Percentiles rank a stretch among this genome's conserved stretches.
Evolutionary conservation across 2,329 filamentous ascomycete genomes (phyloP).

Genomic region (Colletotrichum destructivum): DNA sequence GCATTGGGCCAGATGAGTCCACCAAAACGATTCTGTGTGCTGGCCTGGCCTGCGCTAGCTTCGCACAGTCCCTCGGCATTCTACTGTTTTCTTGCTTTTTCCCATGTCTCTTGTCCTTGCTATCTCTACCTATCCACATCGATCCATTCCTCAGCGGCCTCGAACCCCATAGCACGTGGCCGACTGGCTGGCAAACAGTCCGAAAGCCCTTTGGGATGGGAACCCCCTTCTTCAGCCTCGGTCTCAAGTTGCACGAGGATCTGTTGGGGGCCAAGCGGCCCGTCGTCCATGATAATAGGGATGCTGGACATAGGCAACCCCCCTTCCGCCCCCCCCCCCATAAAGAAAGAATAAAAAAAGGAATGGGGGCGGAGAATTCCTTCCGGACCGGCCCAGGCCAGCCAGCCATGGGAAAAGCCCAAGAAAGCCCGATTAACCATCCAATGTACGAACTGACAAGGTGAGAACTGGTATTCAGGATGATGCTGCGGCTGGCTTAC

Average conservation of each 20-base stretch:
- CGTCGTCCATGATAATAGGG: too few species aligned
- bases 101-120: background rate
- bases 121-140: background rate
- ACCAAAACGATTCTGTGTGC: background rate
- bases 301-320: too few species aligned
- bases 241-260: background rate
- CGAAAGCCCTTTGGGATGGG: background rate
- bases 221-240: background rate
- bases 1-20: background rate
- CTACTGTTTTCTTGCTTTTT: background rate
- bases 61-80: background rate
- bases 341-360: background rate
- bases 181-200: background rate
- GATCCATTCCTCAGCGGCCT: background rate
- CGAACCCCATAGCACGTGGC: background rate
- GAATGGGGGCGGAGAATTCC: too few species aligned
- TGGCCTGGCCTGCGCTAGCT: background rate
- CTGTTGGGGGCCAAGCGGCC: background rate
- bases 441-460: background rate
- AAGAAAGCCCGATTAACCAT: background rate
- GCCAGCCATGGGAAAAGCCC: background rate
- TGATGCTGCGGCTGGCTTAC: background rate
- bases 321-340: too few species aligned
- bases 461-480: background rate
- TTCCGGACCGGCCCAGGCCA: background rate